A percentile compares a stretch with the other conserved stretches of the same genome.
These are phyloP conservation scores for peach (Prunus persica) DNA, from an alignment of 306 rosid species.

Conservation along the genomic window Prunus_persica_NCBIv2 NC_034014.1:4548501-4549000, in stretches of 20 bases:
- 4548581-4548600: not conserved
- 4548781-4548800: not conserved
- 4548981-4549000: slow-evolving; percentile 31
- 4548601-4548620: not conserved
- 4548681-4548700: not conserved
- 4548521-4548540: not conserved
- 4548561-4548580: not conserved
- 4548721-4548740: too few relatives aligned
- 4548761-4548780: slow-evolving; percentile 6
- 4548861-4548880: slow-evolving; percentile 1
- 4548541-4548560: not conserved
- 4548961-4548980: slow-evolving; percentile 28
- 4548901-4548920: slow-evolving; percentile 19
- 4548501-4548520: too few relatives aligned
- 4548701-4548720: not conserved
- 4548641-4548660: not conserved
- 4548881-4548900: slow-evolving; percentile 16
- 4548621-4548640: not conserved
- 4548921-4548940: slow-evolving; percentile 24
- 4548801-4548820: slow-evolving; percentile 8
- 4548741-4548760: slow-evolving; percentile 13
- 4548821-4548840: slow-evolving; percentile 24
- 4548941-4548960: slow-evolving; percentile 42
- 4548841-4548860: slow-evolving; percentile 24
- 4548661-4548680: not conserved